A percentile compares a stretch with the other conserved stretches of the same genome.
Conservation (phyloP, 148 eudicot species). For the Spergularia marina region DNA sequence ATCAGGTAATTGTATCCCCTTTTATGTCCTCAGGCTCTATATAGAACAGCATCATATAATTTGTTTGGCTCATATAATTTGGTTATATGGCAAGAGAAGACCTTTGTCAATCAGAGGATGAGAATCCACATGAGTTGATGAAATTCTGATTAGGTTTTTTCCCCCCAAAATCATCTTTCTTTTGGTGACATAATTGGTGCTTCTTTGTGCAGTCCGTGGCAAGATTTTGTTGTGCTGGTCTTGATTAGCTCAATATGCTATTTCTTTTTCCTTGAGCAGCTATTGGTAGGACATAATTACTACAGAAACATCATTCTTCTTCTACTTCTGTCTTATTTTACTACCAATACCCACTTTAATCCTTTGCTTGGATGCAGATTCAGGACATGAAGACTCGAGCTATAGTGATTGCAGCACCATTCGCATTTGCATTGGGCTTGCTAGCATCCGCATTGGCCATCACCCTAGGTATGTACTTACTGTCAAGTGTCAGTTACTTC, state of each 20-base stretch:
- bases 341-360: background rate
- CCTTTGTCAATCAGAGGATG: background rate
- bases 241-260: slow-evolving; percentile 86
- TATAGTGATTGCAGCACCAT: slow-evolving; percentile 77
- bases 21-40: background rate
- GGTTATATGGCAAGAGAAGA: background rate
- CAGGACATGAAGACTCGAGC: slow-evolving; percentile 63
- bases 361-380: slow-evolving; percentile 39
- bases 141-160: background rate
- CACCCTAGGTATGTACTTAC: slow-evolving; percentile 49
- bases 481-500: background rate
- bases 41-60: background rate
- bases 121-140: background rate
- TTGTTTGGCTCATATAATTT: background rate
- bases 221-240: slow-evolving; percentile 88
- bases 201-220: slow-evolving; percentile 72
- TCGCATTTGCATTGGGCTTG: slow-evolving; percentile 63
- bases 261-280: slow-evolving; percentile 95
- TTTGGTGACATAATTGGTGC: background rate
- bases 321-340: background rate
- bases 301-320: background rate
- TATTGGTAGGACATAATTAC: slow-evolving; percentile 53
- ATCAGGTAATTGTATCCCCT: slow-evolving; percentile 39
- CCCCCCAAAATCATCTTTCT: background rate
- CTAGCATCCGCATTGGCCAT: slow-evolving; percentile 69